Conservation (phyloP, 441 rosid species). For the Erodium moschatum region DNA sequence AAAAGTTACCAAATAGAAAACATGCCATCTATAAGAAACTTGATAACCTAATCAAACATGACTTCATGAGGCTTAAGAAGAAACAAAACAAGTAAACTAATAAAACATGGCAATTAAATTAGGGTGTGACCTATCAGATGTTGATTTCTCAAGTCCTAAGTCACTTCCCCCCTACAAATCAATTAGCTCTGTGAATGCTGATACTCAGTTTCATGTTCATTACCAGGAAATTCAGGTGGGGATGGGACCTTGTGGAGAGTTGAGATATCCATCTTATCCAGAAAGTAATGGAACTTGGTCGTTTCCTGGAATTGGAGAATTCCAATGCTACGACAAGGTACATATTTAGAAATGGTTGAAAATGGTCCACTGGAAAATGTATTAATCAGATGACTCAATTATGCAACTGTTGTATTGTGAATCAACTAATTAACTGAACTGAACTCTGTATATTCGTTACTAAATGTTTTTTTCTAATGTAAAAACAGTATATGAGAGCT, state of each 20-base stretch:
- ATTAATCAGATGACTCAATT: not conserved
- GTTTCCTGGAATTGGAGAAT: slow-evolving; percentile 93
- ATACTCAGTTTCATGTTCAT: slow-evolving; percentile 21
- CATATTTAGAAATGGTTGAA: slow-evolving; percentile 9
- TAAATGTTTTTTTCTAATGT: slow-evolving; percentile 15
- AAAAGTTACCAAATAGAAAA: not conserved
- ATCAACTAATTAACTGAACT: not conserved
- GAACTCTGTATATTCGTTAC: slow-evolving; percentile 1
- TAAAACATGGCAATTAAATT: not conserved
- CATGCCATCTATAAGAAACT: not conserved
- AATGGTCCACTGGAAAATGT: not conserved
- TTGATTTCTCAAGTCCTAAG: not conserved
- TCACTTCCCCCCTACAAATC: not conserved
- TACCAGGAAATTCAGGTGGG: slow-evolving; percentile 94
- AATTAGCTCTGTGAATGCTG: not conserved
- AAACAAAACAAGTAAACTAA: not conserved
- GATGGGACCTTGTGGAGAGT: slow-evolving; percentile 92
- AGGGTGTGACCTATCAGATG: not conserved
- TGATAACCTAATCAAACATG: not conserved
- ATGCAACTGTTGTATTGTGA: not conserved
- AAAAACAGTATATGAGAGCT: slow-evolving; percentile 70
- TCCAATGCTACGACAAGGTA: slow-evolving; percentile 94
- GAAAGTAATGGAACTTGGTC: slow-evolving; percentile 93
- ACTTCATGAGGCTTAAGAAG: not conserved
- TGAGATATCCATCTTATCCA: slow-evolving; percentile 87